phyloP scores from a whole-genome alignment of 805 yeast species.

The Sugiyamaella boreocaroliniensis region DNA sequence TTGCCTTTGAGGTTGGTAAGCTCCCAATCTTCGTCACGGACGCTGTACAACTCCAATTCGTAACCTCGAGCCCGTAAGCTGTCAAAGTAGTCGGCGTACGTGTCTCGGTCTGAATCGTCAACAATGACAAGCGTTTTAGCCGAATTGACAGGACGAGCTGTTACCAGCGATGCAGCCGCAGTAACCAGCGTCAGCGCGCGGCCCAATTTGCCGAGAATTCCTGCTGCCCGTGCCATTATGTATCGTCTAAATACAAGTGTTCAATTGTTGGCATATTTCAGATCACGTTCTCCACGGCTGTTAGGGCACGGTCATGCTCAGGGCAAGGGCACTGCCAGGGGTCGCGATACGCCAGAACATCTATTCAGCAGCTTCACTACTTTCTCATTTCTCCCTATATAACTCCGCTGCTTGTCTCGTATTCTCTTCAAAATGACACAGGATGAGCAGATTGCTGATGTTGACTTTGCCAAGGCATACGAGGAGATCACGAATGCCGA shows the following conservation, averaged over 20 bases:
- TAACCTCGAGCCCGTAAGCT: conserved; percentile 32
- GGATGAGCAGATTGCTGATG: conserved; percentile 9
- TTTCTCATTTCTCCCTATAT: too few species aligned
- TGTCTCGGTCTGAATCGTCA: conserved; percentile 26
- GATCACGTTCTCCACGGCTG: neutral
- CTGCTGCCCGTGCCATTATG: conserved; percentile 1
- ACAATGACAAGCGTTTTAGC: conserved; percentile 28
- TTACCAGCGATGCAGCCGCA: conserved; percentile 2
- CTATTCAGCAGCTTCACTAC: too few species aligned
- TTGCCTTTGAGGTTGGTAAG: conserved; percentile 40
- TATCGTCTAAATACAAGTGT: neutral
- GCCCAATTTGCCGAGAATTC: neutral
- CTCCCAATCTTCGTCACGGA: conserved; percentile 27
- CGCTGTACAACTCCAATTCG: conserved; percentile 29
- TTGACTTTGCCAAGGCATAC: conserved; percentile 49
- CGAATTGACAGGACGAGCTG: conserved; percentile 14
- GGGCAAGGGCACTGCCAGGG: too few species aligned
- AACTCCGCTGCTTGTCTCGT: neutral
- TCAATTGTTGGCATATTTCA: neutral
- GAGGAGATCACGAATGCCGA: conserved; percentile 64
- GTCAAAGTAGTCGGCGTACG: conserved; percentile 13
- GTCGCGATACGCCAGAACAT: too few species aligned
- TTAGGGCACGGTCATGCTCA: too few species aligned
- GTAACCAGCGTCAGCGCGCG: neutral
- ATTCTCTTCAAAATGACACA: conserved; percentile 6